Percentiles rank a stretch among this genome's conserved stretches.
Conservation (phyloP, 164 flowering plant species). For the Magnolia officinalis region DNA sequence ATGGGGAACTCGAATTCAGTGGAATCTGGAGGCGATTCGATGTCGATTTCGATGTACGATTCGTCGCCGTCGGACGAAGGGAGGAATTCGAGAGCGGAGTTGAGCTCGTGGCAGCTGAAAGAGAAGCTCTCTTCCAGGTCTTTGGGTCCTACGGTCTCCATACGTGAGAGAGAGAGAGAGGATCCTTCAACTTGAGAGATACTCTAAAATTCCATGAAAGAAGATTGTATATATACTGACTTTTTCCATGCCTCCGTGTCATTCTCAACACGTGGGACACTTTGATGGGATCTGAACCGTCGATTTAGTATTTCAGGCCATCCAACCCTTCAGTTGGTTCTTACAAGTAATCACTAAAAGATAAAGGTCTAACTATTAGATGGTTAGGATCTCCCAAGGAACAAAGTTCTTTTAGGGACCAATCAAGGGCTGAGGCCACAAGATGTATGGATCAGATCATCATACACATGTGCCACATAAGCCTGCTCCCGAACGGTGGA, state of each 20-base stretch:
- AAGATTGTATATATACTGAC: not conserved
- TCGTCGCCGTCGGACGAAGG: conserved; percentile 10
- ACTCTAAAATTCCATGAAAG: not conserved
- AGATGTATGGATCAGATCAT: too few species aligned
- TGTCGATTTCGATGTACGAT: conserved; percentile 34
- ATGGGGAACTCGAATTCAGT: conserved; percentile 21
- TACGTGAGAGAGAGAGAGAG: not conserved
- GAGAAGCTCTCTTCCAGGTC: conserved; percentile 28
- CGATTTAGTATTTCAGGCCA: too few species aligned
- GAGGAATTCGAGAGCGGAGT: conserved; percentile 1
- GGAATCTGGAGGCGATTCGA: conserved; percentile 1
- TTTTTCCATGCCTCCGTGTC: not conserved
- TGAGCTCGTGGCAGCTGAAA: conserved; percentile 22
- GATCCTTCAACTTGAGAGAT: not conserved
- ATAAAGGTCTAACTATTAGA: too few species aligned
- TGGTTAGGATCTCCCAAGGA: too few species aligned
- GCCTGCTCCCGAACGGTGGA: too few species aligned
- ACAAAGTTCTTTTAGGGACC: too few species aligned
- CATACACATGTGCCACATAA: too few species aligned
- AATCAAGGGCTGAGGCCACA: too few species aligned
- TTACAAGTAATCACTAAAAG: too few species aligned
- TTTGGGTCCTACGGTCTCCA: not conserved
- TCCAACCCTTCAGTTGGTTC: too few species aligned
- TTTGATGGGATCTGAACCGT: not conserved
- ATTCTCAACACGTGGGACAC: not conserved